Base-by-base conservation (phyloP, 2,329 filamentous ascomycete species). In the Beauveria bassiana region DNA sequence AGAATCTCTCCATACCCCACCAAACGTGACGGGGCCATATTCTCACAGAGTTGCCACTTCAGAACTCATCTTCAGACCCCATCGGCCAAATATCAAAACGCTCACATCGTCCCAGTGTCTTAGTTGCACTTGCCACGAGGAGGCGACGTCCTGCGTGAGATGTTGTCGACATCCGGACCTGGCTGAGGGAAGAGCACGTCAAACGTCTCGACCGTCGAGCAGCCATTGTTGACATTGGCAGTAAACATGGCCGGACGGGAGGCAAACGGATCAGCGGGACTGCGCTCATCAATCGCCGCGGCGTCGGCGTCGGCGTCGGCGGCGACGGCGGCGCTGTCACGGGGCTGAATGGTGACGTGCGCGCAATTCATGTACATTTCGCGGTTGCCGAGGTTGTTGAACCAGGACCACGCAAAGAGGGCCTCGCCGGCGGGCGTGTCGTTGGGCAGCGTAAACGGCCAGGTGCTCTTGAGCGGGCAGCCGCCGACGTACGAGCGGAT, bases 281-380 rank as follows among this genome's bases (percentile, higher is more conserved):
- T 52, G 40, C 62, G 58, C 2, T 46, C 46, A 31, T 26, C 24
- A 5, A 26, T 26, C 3, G 24, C 24, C 24, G 24, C 24, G 5
- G 22, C 22, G 2, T 22, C 22, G 22, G 22, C 22, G 2, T 22
- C 22, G 22, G 22, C n/a, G 5, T 31, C n/a, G 20, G 12, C 20
- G 42, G 9, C 22, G 42, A 31, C n/a, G n/a, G 45, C 12, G 20
- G 45, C 12, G 20, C 18, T 5, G 26, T 28, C 24, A 18, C 50
- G 26, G 14, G 24, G 18, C 40, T 58, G n/a, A 34, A 66, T 66
- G 5, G 78, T 79, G 61, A 89, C 73, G 0, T 84, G 83, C 2
- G 85, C 85, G 66, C 88, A 91, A 75, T 90, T 88, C 87, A 89
- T 89, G 76, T 90, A 90, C 77, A 89, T 86, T 69, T 91, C 88